Base-by-base conservation (phyloP, 768 basidiomycete species). In the Nidula microcarpa region DNA sequence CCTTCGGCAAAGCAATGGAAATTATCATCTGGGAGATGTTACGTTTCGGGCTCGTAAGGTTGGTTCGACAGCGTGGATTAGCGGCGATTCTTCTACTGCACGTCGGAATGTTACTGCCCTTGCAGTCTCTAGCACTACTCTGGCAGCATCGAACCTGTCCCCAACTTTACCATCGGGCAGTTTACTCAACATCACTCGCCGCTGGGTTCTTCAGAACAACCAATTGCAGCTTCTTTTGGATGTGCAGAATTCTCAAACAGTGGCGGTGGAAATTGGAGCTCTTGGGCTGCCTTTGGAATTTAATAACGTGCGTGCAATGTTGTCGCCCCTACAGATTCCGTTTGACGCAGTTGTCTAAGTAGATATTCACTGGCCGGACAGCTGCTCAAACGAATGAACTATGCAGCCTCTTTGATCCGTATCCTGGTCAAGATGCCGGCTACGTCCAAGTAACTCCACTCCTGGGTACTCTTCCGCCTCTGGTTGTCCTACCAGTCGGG, bases 321-420 rank as follows among this genome's bases (percentile, higher is more conserved):
- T 23, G 1, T 23, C 23, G 23, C 23, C 23, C 23, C 23, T 23
- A 23, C 23, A 23, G 3, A 23, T 23, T 23, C 23, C 23, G 23
- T 23, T 23, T 23, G 23, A 23, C 23, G 23, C 23, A 23, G 3
- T 23, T 23, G 23, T 23, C 23, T 23, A 23, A 23, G 14, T 23
- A 82, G 81, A 83, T 83, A 10, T 83, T 83, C 59, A 82, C 80
- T 0, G 74, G 65, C 11, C 74, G 80, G 13, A 77, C 76, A 33
- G 77, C 80, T 6, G 71, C 78, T 2, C 68, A 80, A 51, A 79
- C 77, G 2, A 83, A 83, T 64, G 65, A 71, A 32, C 56, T 74
- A 5, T 83, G 80, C 65, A 80, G 77, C 54, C 63, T 82, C 34
- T 79, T 80, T 54, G 81, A 83, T 57, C 81, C 81, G 6, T 81